Evolutionary conservation across 441 rosid genomes (phyloP), one percentile per base, ranked within the genome.

Genomic region (Sinapis alba): DNA sequence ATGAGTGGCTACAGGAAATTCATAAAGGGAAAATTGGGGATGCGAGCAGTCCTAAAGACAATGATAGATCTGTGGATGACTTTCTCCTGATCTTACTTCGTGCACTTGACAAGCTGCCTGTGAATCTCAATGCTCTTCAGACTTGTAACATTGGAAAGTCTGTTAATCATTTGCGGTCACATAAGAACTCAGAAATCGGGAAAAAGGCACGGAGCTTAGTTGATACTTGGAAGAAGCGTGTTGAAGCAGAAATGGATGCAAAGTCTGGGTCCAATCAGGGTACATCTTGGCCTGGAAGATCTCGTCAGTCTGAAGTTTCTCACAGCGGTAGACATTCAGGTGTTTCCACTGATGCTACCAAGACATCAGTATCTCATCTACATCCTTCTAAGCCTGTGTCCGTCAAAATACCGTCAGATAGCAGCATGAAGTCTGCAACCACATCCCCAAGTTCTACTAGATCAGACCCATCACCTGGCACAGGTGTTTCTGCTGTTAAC

Each of bases 171-270:
- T 75, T 96, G 73, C 91, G 99, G 8, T 61, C 90, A 6, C 97
- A 90, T 76, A 93, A 88, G 80, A 91, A 88, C 62, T 74, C 84
- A 34, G 98, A 96, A 62, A 92, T 96, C 69, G 97, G 91, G 82
- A 96, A 82, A 86, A 96, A 96, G 77, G 97, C 97, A 9, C 84
- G 97, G 82, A 88, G 91, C 71, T 82, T 96, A 41, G 99, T 96
- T 72, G 99, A 96, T 82, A 92, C 92, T 16, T 96, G 99, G 98
- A 96, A 96, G 84, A 93, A 87, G 80, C 93, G 97, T 27, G 99
- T 96, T 26, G 98, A 90, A 78, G 96, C 91, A 72, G 99, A 96
- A 82, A 93, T 93, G 98, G 97, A 96, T 83, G 89, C 89, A 1
- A 93, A 86, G 81, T 77, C 91, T 65, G 89, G 91, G 19, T 79